Conservation (phyloP, 768 basidiomycete species). For the Saitozyma sp. region DNA sequence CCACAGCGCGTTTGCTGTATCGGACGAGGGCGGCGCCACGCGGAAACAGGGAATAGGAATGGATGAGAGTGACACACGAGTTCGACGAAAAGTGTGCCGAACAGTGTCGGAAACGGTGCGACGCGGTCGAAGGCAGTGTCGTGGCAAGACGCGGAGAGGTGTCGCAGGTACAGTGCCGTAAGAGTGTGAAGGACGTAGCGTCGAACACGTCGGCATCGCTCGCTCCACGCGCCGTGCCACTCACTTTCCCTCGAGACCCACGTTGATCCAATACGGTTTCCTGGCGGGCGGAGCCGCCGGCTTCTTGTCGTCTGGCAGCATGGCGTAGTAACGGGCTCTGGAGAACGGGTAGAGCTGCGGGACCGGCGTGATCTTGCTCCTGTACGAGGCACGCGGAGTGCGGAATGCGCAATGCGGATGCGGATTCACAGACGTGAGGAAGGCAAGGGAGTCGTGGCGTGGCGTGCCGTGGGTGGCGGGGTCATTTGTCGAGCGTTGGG, state of each 20-base stretch:
- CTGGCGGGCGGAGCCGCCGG: constrained; percentile 6
- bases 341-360: constrained; percentile 46
- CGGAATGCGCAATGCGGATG: neutral
- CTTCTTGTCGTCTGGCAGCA: constrained; percentile 13
- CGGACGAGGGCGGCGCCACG: neutral
- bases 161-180: neutral
- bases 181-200: neutral
- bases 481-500: neutral
- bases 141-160: neutral
- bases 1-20: neutral
- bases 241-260: constrained; percentile 1
- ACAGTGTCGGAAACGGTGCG: neutral
- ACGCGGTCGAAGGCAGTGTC: neutral
- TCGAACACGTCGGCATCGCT: neutral
- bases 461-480: constrained; percentile 1
- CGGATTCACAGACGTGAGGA: neutral
- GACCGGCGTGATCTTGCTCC: constrained; percentile 31
- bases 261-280: constrained; percentile 9
- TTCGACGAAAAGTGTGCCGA: neutral
- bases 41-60: neutral
- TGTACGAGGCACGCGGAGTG: constrained; percentile 3
- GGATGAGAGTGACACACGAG: neutral
- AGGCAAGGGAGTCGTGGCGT: neutral
- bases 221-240: neutral
- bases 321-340: constrained; percentile 39